Evolutionary conservation across 192 early-diverging fungal genomes (phyloP).

Genomic region (Coemansia sp.): DNA sequence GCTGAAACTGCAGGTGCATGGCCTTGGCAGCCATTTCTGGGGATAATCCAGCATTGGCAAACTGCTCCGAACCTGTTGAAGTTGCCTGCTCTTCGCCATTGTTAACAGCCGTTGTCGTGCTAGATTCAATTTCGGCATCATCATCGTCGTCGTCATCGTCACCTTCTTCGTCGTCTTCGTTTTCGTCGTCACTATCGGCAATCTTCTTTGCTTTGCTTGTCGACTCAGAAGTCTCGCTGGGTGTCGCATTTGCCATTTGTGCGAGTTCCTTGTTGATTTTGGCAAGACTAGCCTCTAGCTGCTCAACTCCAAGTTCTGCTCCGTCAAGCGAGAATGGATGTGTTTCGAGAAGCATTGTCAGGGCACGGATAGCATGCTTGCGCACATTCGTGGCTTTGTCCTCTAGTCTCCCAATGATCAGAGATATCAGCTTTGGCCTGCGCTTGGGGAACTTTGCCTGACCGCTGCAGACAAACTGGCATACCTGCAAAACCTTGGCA

Average conservation of each 20-base stretch:
- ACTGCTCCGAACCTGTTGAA: background rate
- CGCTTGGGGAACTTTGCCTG: constrained; percentile 71
- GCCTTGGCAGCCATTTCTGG: constrained; percentile 55
- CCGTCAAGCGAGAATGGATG: constrained; percentile 90
- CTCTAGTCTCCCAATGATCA: constrained; percentile 75
- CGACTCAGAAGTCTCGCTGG: constrained; percentile 6
- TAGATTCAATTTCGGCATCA: constrained; percentile 4
- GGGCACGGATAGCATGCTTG: constrained; percentile 83
- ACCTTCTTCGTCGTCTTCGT: constrained; percentile 15
- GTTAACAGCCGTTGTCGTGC: constrained; percentile 7
- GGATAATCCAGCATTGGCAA: constrained; percentile 35
- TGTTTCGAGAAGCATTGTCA: constrained; percentile 77
- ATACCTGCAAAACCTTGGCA: constrained; percentile 83
- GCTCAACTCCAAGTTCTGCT: constrained; percentile 67
- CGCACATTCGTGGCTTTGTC: constrained; percentile 91
- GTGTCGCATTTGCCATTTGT: constrained; percentile 46
- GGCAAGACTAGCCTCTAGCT: constrained; percentile 65
- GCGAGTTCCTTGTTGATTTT: constrained; percentile 70
- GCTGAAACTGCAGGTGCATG: constrained; percentile 54
- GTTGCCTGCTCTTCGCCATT: constrained; percentile 17
- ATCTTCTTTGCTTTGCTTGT: constrained; percentile 28
- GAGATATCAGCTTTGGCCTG: constrained; percentile 62
- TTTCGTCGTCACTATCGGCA: constrained; percentile 20
- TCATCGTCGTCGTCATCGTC: constrained; percentile 28
- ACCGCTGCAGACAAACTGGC: constrained; percentile 76